Conservation (phyloP, 805 yeast species). For the Candida berthetii region DNA sequence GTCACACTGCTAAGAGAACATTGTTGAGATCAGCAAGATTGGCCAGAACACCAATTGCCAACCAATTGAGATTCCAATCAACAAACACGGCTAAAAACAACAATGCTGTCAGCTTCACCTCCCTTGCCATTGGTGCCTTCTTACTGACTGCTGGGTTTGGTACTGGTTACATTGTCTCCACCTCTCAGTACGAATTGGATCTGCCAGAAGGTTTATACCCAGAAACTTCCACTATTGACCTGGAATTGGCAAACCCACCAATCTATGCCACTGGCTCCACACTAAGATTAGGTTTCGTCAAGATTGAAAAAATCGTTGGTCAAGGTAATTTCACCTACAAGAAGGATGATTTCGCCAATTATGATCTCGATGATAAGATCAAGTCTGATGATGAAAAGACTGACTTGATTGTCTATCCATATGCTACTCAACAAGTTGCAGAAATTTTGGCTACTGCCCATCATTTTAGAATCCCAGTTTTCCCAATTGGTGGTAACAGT, state of each 20-base stretch:
- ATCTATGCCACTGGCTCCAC: slow-evolving; percentile 8
- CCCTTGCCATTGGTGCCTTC: slow-evolving; percentile 1
- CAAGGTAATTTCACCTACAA: slow-evolving; percentile 6
- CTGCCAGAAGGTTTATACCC: slow-evolving; percentile 3
- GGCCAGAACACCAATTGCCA: background rate
- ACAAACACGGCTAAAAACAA: background rate
- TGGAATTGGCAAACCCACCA: slow-evolving; percentile 2
- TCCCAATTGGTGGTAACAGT: slow-evolving; percentile 70
- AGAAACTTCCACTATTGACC: slow-evolving; percentile 1
- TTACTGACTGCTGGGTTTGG: slow-evolving; percentile 4
- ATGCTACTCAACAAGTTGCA: slow-evolving; percentile 57
- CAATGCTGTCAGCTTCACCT: background rate
- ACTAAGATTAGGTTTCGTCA: slow-evolving; percentile 5
- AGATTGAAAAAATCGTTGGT: slow-evolving; percentile 7
- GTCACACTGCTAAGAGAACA: background rate
- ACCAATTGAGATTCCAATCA: slow-evolving; percentile 4
- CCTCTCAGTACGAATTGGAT: slow-evolving; percentile 1
- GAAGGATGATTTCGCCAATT: slow-evolving; percentile 8
- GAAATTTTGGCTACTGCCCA: slow-evolving; percentile 50
- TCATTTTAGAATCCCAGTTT: slow-evolving; percentile 54
- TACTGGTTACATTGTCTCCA: slow-evolving; percentile 6
- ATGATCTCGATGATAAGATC: slow-evolving; percentile 1
- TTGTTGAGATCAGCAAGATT: background rate
- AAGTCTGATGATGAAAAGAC: slow-evolving; percentile 40
- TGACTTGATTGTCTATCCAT: slow-evolving; percentile 49